Evolutionary conservation across 2,329 filamentous ascomycete genomes (phyloP), one percentile per base, ranked within the genome.

Genomic region (Sclerotinia subarctica): DNA sequence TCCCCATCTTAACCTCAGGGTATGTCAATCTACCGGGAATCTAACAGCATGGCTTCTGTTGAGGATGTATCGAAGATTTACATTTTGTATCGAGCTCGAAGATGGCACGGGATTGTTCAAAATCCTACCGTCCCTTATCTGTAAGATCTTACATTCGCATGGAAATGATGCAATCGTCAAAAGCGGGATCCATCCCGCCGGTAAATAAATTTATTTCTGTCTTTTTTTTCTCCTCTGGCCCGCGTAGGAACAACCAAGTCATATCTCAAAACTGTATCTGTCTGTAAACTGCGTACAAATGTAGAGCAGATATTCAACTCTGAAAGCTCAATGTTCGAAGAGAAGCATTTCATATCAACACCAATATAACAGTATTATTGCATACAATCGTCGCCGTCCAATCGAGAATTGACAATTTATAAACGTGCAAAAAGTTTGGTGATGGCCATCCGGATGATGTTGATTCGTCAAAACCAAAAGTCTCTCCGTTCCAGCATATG

Each of bases 401-500:
- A 47, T 66, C 42, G 29, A 66, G 21, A 49, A n/a, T 58, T 49
- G 44, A 66, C 46, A 29, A 59, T 59, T 63, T 54, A 35, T 67
- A 44, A 53, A 42, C 47, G 29, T 62, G 35, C 24, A 63, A 63
- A 51, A 26, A 15, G 8, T 49, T 57, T 38, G 6, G 13, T 46
- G 19, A 44, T 46, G 38, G 57, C 49, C 65, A 54, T 49, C 47
- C 65, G 38, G 52, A 63, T 54, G 57, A 46, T 38, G 57, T 54
- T 67, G 47, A 67, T 67, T 67, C 42, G 38, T 59, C 52, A 17
- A 47, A 21, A 29, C 21, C 29, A 35, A 49, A 2, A 44, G n/a
- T 32, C 46, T 63, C 21, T 19, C 2, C 26, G n/a, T 26, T 62
- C 38, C 17, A 49, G 26, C 29, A 67, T 19, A 38, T 42, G 15